phyloP scores from a whole-genome alignment of 768 basidiomycete genomes.

The Lentinus brumalis region DNA sequence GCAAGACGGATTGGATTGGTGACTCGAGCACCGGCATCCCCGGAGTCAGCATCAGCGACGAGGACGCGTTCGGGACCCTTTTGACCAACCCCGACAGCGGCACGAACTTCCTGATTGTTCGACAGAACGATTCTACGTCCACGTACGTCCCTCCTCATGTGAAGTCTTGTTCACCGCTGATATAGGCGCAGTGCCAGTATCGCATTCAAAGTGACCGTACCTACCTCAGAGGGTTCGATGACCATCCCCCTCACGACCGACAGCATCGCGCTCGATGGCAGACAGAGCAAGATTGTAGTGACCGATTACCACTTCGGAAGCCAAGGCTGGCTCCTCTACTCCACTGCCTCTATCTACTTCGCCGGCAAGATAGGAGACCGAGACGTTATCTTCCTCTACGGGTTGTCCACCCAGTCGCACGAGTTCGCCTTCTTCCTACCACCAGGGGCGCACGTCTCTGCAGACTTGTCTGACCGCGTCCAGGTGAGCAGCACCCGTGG shows the following conservation, averaged over 20 bases:
- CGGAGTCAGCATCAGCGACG: conserved; percentile 40
- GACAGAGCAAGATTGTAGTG: conserved; percentile 74
- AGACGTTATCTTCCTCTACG: conserved; percentile 45
- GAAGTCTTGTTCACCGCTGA: conserved; percentile 1
- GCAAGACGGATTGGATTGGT: conserved; percentile 76
- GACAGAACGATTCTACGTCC: conserved; percentile 69
- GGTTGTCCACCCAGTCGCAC: conserved; percentile 34
- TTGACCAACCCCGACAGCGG: conserved; percentile 69
- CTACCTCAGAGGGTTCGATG: conserved; percentile 52
- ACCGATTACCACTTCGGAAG: conserved; percentile 73
- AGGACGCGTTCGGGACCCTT: conserved; percentile 58
- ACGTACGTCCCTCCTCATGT: conserved; percentile 45
- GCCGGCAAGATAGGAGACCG: conserved; percentile 48
- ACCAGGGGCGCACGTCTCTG: conserved; percentile 12
- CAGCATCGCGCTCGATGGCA: conserved; percentile 61
- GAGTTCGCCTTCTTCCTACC: conserved; percentile 35
- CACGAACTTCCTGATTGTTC: conserved; percentile 67
- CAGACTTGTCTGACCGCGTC: conserved; percentile 21
- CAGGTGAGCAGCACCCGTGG: conserved; percentile 28
- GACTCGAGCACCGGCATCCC: conserved; percentile 54
- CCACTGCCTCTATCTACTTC: conserved; percentile 74
- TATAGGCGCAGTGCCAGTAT: conserved; percentile 41
- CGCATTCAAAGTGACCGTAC: conserved; percentile 62
- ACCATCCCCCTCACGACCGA: conserved; percentile 57
- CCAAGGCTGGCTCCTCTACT: conserved; percentile 56